A percentile compares a stretch with the other conserved stretches of the same genome.
These are phyloP conservation scores for Hypoxylon rickii DNA, from an alignment of 495 filamentous ascomycete genomes.

Conservation along the genomic window DNA sequence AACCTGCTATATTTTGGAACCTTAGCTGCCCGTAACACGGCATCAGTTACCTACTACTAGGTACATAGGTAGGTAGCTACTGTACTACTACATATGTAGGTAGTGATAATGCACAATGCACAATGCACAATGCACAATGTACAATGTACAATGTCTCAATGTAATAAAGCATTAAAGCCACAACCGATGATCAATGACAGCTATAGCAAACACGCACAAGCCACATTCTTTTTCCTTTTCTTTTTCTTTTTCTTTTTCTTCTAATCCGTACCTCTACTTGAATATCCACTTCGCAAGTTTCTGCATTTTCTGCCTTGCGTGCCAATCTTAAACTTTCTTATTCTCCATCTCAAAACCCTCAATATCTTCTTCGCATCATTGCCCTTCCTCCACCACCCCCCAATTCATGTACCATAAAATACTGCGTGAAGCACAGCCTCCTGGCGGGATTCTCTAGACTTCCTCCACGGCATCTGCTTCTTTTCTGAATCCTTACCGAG, in stretches of 20 bases:
- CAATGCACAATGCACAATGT: no score
- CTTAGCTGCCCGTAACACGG: no score
- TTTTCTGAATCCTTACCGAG: neutral
- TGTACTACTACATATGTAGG: neutral
- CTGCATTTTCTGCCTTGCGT: neutral
- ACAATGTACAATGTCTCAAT: no score
- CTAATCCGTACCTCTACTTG: neutral
- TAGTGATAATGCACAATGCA: no score
- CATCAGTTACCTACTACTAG: no score
- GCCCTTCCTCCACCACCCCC: slow-evolving; percentile 1
- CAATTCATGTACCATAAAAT: slow-evolving; percentile 6
- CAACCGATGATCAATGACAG: neutral
- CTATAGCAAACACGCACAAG: neutral
- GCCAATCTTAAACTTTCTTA: neutral
- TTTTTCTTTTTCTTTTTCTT: neutral
- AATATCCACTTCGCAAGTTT: neutral
- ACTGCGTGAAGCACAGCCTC: slow-evolving; percentile 5
- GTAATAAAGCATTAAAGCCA: no score
- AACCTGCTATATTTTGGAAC: no score
- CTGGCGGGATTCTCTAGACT: slow-evolving; percentile 11
- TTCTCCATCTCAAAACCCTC: neutral
- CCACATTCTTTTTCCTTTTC: neutral
- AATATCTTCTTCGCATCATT: neutral
- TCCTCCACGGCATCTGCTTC: slow-evolving; percentile 8
- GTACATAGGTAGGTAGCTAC: neutral